A percentile compares a stretch with the other conserved stretches of the same genome.
These are phyloP conservation scores for Dothideomycetes sp. DNA, from an alignment of 2,329 filamentous ascomycete genomes.

Conservation along the genomic window DNA sequence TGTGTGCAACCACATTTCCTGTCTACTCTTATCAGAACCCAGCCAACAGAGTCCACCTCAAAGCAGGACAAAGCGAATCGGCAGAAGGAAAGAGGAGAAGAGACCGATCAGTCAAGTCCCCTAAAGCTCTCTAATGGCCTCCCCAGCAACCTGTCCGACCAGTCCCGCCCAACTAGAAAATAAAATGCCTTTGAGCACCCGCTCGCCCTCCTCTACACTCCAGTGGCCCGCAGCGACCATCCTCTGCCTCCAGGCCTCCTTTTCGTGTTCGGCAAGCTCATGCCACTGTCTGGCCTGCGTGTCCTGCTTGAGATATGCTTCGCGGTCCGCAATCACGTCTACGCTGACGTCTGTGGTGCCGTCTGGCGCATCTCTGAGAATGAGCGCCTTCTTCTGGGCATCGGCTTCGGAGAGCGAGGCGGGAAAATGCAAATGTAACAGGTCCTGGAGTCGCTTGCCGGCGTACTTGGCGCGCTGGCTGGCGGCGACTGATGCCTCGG, in stretches of 20 bases:
- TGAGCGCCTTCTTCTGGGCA: conserved; percentile 25
- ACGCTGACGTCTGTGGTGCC: conserved; percentile 22
- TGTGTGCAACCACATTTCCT: too few species aligned
- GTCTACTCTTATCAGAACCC: too few species aligned
- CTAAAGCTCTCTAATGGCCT: conserved; percentile 18
- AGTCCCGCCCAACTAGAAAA: conserved; percentile 61
- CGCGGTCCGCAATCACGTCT: conserved; percentile 22
- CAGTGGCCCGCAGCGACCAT: conserved; percentile 64
- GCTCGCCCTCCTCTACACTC: conserved; percentile 68
- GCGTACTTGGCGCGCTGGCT: neutral
- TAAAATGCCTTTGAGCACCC: conserved; percentile 63
- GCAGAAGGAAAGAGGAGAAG: too few species aligned
- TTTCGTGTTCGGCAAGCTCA: conserved; percentile 52
- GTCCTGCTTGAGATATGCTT: conserved; percentile 31
- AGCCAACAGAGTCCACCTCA: too few species aligned
- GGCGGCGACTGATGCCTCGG: conserved; percentile 8
- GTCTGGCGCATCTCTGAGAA: conserved; percentile 24
- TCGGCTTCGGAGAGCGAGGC: conserved; percentile 2
- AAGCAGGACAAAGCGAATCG: too few species aligned
- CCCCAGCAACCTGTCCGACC: conserved; percentile 37
- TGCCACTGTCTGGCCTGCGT: conserved; percentile 55
- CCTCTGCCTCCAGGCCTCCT: conserved; percentile 56
- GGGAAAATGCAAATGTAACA: conserved; percentile 11
- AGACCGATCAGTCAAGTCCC: too few species aligned
- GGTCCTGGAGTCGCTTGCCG: conserved; percentile 10